Evolutionary conservation across 2,329 filamentous ascomycete species (phyloP), one percentile per base, ranked within the genome.

Genomic region (Aureobasidium sp.): DNA sequence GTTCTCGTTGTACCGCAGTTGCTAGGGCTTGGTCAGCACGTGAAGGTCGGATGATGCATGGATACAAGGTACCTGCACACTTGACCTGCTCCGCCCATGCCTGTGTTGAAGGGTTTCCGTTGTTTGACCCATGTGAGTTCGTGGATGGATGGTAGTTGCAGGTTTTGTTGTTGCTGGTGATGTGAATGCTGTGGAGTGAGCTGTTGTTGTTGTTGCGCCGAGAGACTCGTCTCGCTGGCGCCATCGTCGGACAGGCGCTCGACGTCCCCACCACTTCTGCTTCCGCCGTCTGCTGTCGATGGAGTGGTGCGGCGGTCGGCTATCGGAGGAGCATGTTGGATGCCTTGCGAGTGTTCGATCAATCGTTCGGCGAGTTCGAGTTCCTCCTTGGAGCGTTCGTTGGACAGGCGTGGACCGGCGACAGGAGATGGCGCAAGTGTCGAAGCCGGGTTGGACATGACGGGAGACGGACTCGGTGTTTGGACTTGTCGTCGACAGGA

Each of bases 1-100:
- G 94, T 99, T 72, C 88, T 86, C 57, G 91, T 96, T 17, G 94
- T 97, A 61, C 87, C 88, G 72, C 94, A 99, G 74, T 99, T 99
- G 72, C 94, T 99, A 65, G 17, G 21, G 64, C 66, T 60, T 66
- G 64, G 27, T 47, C 38, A 54, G 51, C 37, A 23, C 4, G 11
- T 47, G 51, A 38, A 61, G 10, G 47, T 53, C 37, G 25, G n/a
- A 17, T 31, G 13, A 11, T 21, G 40, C 25, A 23, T 15, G 19
- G 21, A 45, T 9, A 31, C 45, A 27, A 68, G 80, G 69, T 75
- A 88, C 87, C 86, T 89, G 84, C 87, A 90, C 47, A 88, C 77
- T 71, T 89, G 87, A 2, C 85, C 86, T 15, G 47, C 50, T 37
- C 31, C 55, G 19, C 42, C 43, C 35, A 59, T 46, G 54, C 58